Evolutionary conservation across 257 asterid species (phyloP).

Genomic region (Ballota nigra): DNA sequence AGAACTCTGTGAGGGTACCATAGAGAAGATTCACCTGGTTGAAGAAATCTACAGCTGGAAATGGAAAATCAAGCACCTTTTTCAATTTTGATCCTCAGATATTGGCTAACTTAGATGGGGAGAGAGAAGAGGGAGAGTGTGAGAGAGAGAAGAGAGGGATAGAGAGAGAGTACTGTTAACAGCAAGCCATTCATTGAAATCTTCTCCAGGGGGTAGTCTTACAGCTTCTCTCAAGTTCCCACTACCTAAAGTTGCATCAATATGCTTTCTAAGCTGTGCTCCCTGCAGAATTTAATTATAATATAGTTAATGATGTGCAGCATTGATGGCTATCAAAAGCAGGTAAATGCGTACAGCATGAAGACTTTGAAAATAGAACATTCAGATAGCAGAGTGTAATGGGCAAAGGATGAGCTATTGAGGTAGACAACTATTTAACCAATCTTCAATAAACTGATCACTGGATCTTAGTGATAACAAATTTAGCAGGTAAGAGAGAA

Average conservation of each 20-base stretch:
- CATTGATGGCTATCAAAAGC: neutral
- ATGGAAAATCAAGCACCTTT: slow-evolving; percentile 31
- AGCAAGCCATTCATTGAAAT: slow-evolving; percentile 91
- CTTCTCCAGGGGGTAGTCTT: slow-evolving; percentile 94
- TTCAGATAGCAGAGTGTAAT: neutral
- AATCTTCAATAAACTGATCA: neutral
- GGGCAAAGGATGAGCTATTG: slow-evolving; percentile 7
- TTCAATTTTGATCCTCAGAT: slow-evolving; percentile 31
- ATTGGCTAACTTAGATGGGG: slow-evolving; percentile 10
- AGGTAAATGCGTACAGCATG: slow-evolving; percentile 2
- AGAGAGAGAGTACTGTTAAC: slow-evolving; percentile 65
- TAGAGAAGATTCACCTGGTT: slow-evolving; percentile 93
- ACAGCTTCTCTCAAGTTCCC: slow-evolving; percentile 96
- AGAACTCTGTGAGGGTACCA: slow-evolving; percentile 94
- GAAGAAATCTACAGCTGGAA: slow-evolving; percentile 93
- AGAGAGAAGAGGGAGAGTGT: slow-evolving; percentile 25
- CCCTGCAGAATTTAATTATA: slow-evolving; percentile 50
- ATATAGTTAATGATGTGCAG: slow-evolving; percentile 1
- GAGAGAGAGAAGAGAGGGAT: slow-evolving; percentile 17
- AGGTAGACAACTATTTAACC: neutral
- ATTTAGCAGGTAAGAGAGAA: neutral
- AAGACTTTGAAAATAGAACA: neutral
- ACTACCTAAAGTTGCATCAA: slow-evolving; percentile 91
- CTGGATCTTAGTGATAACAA: slow-evolving; percentile 5
- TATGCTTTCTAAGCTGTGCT: slow-evolving; percentile 84